Percentiles rank a stretch among this genome's conserved stretches.
phyloP scores from a whole-genome alignment of 2,329 filamentous ascomycete species.

The Aspergillus nomiae region DNA sequence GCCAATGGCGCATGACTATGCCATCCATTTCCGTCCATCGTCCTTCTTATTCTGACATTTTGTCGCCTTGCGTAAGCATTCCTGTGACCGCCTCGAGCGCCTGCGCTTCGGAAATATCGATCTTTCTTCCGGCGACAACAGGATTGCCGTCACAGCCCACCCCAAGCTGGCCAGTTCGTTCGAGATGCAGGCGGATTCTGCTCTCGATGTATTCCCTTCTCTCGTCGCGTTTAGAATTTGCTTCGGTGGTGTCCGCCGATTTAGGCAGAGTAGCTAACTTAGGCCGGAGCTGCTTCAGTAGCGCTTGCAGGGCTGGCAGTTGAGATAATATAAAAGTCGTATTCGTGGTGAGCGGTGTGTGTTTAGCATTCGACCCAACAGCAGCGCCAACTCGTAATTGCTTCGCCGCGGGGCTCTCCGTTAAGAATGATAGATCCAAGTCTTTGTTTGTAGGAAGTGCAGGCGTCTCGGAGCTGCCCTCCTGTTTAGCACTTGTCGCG shows the following conservation, averaged over 20 bases:
- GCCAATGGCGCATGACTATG: background rate
- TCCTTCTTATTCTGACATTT: constrained; percentile 16
- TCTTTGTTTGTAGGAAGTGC: constrained; percentile 24
- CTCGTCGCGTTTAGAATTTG: constrained; percentile 65
- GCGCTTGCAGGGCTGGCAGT: constrained; percentile 72
- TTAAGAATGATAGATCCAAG: constrained; percentile 59
- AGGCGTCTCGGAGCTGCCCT: constrained; percentile 17
- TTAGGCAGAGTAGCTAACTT: constrained; percentile 55
- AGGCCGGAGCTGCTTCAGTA: constrained; percentile 69
- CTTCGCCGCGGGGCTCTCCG: constrained; percentile 50
- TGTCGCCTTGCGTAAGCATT: constrained; percentile 35
- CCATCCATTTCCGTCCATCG: constrained; percentile 1
- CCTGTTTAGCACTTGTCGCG: constrained; percentile 18
- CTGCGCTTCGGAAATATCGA: constrained; percentile 42
- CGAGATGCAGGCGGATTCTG: constrained; percentile 74
- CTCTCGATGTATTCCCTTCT: constrained; percentile 81
- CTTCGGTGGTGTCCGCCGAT: constrained; percentile 38
- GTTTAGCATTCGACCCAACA: constrained; percentile 36
- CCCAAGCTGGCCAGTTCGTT: constrained; percentile 51
- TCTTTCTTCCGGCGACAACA: constrained; percentile 41
- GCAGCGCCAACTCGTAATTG: constrained; percentile 48
- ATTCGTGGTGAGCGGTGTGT: constrained; percentile 47
- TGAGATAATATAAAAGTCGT: constrained; percentile 77
- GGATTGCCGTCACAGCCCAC: constrained; percentile 36
- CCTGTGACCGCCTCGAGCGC: constrained; percentile 43